These are phyloP conservation scores for Themeda triandra DNA, from an alignment of 176 grass and related monocot genomes.

Conservation along the genomic window DNA sequence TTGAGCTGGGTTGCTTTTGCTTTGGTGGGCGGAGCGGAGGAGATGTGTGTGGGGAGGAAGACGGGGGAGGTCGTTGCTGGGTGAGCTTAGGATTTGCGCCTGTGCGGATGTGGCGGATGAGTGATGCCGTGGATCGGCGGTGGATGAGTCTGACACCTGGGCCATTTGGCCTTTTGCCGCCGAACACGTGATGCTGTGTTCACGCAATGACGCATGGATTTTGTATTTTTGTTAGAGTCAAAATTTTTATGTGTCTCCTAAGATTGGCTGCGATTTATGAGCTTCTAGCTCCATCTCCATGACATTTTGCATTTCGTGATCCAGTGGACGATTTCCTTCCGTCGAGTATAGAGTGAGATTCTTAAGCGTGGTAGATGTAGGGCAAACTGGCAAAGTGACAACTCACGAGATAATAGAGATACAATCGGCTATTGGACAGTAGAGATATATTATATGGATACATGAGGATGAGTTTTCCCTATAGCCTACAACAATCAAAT, in stretches of 20 bases:
- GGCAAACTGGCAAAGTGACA: too few relatives aligned
- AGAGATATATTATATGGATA: background rate
- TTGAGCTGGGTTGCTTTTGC: slow-evolving; percentile 6
- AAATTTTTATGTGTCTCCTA: background rate
- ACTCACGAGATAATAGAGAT: too few relatives aligned
- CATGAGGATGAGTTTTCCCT: background rate
- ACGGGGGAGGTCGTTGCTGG: slow-evolving; percentile 11
- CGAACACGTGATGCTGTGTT: background rate
- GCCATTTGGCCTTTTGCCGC: background rate
- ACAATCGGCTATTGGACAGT: background rate
- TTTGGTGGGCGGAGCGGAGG: slow-evolving; percentile 16
- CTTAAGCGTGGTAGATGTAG: background rate
- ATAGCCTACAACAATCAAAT: background rate
- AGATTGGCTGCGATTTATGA: too few relatives aligned
- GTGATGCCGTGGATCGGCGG: background rate
- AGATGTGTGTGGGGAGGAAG: background rate
- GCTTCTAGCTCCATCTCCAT: background rate
- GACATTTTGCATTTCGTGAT: background rate
- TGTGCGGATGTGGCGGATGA: slow-evolving; percentile 20
- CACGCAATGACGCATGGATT: background rate
- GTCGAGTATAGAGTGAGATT: background rate
- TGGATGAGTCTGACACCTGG: slow-evolving; percentile 27
- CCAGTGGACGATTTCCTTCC: background rate
- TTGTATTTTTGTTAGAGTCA: background rate
- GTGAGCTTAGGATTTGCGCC: slow-evolving; percentile 40